phyloP scores from a whole-genome alignment of 352 stramenopile genomes.

The Pythium apleroticum region DNA sequence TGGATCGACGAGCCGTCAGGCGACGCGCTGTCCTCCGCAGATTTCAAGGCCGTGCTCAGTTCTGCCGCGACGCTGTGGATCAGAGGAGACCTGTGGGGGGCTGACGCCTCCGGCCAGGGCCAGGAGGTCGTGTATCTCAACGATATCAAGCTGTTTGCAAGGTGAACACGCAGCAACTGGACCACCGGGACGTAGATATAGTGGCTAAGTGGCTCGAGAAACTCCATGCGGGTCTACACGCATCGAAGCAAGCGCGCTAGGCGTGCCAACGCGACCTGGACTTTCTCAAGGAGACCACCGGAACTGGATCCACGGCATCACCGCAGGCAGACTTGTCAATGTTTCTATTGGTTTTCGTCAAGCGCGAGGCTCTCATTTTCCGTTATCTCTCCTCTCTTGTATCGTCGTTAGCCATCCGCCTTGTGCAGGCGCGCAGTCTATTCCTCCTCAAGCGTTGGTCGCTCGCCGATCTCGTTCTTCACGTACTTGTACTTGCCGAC shows the following conservation, averaged over 20 bases:
- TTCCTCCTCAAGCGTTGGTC: conserved; percentile 69
- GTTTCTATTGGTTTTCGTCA: conserved; percentile 5
- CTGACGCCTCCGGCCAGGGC: conserved; percentile 37
- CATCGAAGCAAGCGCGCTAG: too few species aligned
- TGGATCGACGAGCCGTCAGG: conserved; percentile 65
- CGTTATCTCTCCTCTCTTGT: conserved; percentile 3
- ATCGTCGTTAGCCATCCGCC: background rate
- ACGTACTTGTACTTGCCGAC: conserved; percentile 83
- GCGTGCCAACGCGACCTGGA: too few species aligned
- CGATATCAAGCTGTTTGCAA: conserved; percentile 46
- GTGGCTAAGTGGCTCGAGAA: too few species aligned
- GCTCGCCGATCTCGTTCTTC: conserved; percentile 69
- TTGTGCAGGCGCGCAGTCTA: conserved; percentile 21
- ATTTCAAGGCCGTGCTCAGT: conserved; percentile 39
- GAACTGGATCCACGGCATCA: background rate
- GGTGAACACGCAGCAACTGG: conserved; percentile 19
- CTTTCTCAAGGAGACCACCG: background rate
- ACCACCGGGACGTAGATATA: too few species aligned
- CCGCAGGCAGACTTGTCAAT: conserved; percentile 9
- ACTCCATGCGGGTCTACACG: too few species aligned
- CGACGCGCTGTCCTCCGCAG: conserved; percentile 18
- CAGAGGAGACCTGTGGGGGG: conserved; percentile 66
- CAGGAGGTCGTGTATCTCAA: conserved; percentile 81
- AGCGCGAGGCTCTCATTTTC: background rate
- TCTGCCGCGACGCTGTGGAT: conserved; percentile 50